Evolutionary conservation across 331 rosid species (phyloP).

Genomic region (Dryas integrifolia): DNA sequence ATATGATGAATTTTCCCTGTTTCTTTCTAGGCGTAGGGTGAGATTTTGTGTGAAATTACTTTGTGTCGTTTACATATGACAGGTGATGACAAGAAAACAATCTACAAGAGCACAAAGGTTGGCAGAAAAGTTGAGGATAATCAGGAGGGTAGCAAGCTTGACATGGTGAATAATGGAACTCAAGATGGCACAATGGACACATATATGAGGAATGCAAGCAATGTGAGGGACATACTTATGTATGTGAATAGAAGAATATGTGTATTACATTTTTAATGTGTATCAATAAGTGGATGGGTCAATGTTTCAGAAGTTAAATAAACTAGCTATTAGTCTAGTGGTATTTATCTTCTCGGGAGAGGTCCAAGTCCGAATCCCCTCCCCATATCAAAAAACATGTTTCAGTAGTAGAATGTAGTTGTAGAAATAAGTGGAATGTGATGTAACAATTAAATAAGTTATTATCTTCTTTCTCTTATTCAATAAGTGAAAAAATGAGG

Average conservation of each 20-base stretch:
- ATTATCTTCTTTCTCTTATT: background rate
- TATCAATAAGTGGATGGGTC: background rate
- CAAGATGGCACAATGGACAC: background rate
- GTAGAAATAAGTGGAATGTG: slow-evolving; percentile 1
- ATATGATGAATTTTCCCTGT: no score
- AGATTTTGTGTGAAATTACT: background rate
- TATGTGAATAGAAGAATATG: background rate
- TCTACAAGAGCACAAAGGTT: slow-evolving; percentile 39
- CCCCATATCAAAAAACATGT: no score
- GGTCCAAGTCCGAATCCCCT: no score
- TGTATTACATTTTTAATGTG: background rate
- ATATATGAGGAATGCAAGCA: background rate
- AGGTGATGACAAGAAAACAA: slow-evolving; percentile 42
- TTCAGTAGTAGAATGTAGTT: background rate
- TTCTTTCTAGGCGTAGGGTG: no score
- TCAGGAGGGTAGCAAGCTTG: slow-evolving; percentile 56
- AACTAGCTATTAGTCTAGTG: no score
- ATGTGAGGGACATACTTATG: background rate
- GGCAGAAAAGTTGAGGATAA: slow-evolving; percentile 40
- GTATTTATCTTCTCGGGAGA: no score
- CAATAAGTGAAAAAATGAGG: no score
- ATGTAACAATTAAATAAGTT: background rate
- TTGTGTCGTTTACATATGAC: background rate
- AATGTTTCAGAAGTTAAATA: background rate
- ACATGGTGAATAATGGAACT: slow-evolving; percentile 43